Evolutionary conservation across 441 rosid genomes (phyloP), one percentile per base, ranked within the genome.

Genomic region (Syzygium malaccense): DNA sequence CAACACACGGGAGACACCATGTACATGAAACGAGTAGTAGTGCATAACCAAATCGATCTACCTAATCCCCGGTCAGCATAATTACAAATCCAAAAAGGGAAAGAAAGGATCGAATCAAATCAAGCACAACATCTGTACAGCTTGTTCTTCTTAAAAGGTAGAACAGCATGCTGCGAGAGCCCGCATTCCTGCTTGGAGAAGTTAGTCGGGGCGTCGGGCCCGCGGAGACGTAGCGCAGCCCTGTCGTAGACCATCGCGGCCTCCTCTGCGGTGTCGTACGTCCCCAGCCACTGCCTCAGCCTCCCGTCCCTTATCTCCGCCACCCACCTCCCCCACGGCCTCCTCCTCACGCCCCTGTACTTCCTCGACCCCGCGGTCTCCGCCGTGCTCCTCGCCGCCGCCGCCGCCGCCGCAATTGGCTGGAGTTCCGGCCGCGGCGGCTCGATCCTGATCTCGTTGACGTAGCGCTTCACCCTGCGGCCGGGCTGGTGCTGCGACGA

Each of bases 291-390:
- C 88, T 89, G 90, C 83, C 90, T 86, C 54, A 89, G 86, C 88
- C 90, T 58, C 64, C 90, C 90, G 26, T 89, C 90, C 88, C 90
- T 89, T 33, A 89, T 89, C 90, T 89, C 90, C 45, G 90, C 90
- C 88, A 89, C 90, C 90, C 90, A 89, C 80, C 90, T 55, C 84
- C 90, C 90, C 90, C 90, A 89, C 30, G 90, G 90, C 86, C 90
- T 83, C 54, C 37, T 56, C 62, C 90, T 78, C n/a, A 89, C 90
- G 55, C 90, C 90, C 45, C 90, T 55, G 60, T 86, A 89, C 86
- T 86, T 86, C 88, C 86, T 89, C 86, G 78, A 78, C 66, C 55
- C 68, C 48, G 45, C 68, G 14, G 57, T 86, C 66, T 53, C 89
- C 68, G 15, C 85, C 25, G 4, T 25, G 55, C 20, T 56, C 89